These are phyloP conservation scores for Solanum hybrid DNA, from an alignment of 305 asterid genomes.

Conservation along the genomic window DNA sequence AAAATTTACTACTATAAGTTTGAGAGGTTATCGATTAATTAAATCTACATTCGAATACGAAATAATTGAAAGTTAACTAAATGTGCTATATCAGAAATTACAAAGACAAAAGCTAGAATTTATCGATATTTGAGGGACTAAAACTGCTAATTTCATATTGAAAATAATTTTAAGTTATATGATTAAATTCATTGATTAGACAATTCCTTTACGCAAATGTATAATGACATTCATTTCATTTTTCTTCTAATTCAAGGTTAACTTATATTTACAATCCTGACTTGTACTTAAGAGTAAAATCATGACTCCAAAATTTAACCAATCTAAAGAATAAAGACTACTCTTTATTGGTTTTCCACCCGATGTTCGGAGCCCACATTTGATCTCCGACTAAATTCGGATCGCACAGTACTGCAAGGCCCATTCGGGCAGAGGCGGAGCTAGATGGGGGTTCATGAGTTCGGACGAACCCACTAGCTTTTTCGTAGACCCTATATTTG, in stretches of 20 bases:
- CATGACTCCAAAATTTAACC: neutral
- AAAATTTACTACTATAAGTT: neutral
- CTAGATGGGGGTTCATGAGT: too few species aligned
- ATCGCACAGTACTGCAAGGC: too few species aligned
- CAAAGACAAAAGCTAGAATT: neutral
- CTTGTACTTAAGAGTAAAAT: neutral
- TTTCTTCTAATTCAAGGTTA: neutral
- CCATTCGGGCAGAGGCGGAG: too few species aligned
- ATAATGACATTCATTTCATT: neutral
- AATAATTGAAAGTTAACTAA: neutral
- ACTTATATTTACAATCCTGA: neutral
- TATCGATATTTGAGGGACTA: neutral
- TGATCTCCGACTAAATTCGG: rapidly evolving
- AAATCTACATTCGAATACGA: neutral
- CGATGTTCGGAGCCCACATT: too few species aligned
- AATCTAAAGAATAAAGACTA: neutral
- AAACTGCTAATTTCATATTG: neutral
- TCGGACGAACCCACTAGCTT: too few species aligned
- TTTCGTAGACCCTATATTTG: too few species aligned
- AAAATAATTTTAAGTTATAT: neutral
- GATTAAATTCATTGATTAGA: neutral
- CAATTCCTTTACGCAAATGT: neutral
- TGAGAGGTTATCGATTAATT: neutral
- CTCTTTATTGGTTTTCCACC: too few species aligned
- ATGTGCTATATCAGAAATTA: neutral